Conservation (phyloP, 371 early-diverging fungal species). For the Mucor piriformis region DNA sequence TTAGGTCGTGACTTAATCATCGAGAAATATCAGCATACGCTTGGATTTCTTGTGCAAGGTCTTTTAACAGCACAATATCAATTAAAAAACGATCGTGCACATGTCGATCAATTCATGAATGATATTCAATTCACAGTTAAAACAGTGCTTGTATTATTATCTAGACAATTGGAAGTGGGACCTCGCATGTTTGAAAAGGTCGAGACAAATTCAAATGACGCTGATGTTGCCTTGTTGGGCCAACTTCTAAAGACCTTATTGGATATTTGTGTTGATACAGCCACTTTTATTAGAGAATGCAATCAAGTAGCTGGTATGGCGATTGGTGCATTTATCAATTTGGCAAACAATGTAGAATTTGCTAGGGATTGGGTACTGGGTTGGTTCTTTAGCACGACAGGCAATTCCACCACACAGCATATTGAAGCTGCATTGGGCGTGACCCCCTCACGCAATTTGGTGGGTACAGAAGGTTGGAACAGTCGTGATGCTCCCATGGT, state of each 20-base stretch:
- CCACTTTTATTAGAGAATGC: slow-evolving; percentile 47
- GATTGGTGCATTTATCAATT: slow-evolving; percentile 43
- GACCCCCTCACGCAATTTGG: slow-evolving; percentile 14
- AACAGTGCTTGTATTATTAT: slow-evolving; percentile 41
- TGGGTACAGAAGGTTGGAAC: slow-evolving; percentile 33
- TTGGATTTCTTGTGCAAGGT: slow-evolving; percentile 23
- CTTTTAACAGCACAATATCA: slow-evolving; percentile 16
- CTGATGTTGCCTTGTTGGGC: slow-evolving; percentile 19
- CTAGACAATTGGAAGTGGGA: slow-evolving; percentile 29
- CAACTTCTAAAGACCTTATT: slow-evolving; percentile 28
- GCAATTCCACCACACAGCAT: slow-evolving; percentile 5
- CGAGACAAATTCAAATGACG: slow-evolving; percentile 2
- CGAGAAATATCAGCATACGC: slow-evolving; percentile 20
- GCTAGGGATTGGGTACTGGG: slow-evolving; percentile 38
- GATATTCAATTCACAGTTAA: slow-evolving; percentile 48
- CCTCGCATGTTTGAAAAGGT: slow-evolving; percentile 19
- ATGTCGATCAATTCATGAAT: slow-evolving; percentile 34
- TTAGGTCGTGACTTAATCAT: slow-evolving; percentile 33
- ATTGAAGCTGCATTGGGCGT: slow-evolving; percentile 21
- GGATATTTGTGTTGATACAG: slow-evolving; percentile 34
- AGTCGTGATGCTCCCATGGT: slow-evolving; percentile 50
- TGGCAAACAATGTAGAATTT: slow-evolving; percentile 25
- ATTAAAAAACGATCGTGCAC: neutral
- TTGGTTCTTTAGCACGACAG: slow-evolving; percentile 36
- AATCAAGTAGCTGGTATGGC: slow-evolving; percentile 55